These are phyloP conservation scores for Graphilbum fragrans DNA, from an alignment of 2,329 filamentous ascomycete genomes.

Conservation along the genomic window DNA sequence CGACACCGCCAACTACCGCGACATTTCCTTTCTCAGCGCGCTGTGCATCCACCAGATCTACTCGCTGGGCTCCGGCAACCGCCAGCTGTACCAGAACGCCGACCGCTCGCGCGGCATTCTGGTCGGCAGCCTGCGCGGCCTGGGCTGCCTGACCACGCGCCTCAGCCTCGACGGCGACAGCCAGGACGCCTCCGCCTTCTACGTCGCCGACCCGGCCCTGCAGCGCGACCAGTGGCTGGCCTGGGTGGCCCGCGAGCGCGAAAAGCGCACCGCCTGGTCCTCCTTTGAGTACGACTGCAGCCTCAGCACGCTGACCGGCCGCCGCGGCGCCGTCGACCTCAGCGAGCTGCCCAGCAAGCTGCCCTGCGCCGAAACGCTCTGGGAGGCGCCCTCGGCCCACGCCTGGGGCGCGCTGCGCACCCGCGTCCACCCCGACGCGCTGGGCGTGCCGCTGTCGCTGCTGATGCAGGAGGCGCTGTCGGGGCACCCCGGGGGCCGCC, in stretches of 20 bases:
- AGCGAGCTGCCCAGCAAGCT: conserved; percentile 16
- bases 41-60: conserved; percentile 20
- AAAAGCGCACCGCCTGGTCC: conserved; percentile 16
- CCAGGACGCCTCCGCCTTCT: not conserved
- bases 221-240: conserved; percentile 10
- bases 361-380: conserved; percentile 17
- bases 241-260: conserved; percentile 15
- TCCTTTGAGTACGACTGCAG: conserved; percentile 21
- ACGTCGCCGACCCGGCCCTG: not conserved
- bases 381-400: conserved; percentile 16
- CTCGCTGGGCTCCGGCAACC: conserved; percentile 19
- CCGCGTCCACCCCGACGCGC: conserved; percentile 7
- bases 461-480: conserved; percentile 9
- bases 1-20: conserved; percentile 13
- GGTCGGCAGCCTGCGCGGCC: conserved; percentile 15
- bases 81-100: conserved; percentile 17
- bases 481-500: not conserved
- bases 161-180: conserved; percentile 3
- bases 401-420: conserved; percentile 15
- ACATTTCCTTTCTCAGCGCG: conserved; percentile 16
- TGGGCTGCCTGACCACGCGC: conserved; percentile 15
- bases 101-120: conserved; percentile 17
- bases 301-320: conserved; percentile 17
- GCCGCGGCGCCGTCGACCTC: conserved; percentile 16
- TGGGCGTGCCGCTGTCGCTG: conserved; percentile 7